Conservation (phyloP, 2,329 filamentous ascomycete species). For the Capronia coronata region DNA sequence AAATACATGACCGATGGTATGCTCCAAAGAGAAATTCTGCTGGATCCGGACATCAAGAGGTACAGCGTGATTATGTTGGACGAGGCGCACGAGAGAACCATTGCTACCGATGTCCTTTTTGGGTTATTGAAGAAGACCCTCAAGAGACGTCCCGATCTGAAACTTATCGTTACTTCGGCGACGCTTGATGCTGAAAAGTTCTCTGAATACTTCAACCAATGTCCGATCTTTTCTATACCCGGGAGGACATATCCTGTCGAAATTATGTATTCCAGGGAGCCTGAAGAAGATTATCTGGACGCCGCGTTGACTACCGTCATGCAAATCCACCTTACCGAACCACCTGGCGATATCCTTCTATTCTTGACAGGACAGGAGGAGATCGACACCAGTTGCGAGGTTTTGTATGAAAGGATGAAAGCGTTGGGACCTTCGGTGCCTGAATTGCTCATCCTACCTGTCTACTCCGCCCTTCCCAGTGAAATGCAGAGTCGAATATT, state of each 20-base stretch:
- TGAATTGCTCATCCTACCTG: constrained; percentile 83
- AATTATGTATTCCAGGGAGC: constrained; percentile 88
- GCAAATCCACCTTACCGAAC: constrained; percentile 94
- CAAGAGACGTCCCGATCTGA: constrained; percentile 76
- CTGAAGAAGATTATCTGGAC: constrained; percentile 92
- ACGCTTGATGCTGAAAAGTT: constrained; percentile 98
- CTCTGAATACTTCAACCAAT: constrained; percentile 89
- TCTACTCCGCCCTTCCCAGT: constrained; percentile 89
- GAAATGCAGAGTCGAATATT: constrained; percentile 95
- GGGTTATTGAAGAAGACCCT: constrained; percentile 89
- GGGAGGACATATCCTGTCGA: constrained; percentile 94
- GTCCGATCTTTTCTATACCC: constrained; percentile 93
- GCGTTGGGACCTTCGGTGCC: constrained; percentile 83
- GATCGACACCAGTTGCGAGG: constrained; percentile 91
- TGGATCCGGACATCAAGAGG: constrained; percentile 79
- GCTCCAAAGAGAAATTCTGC: constrained; percentile 87
- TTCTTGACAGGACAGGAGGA: constrained; percentile 98
- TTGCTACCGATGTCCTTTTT: constrained; percentile 91
- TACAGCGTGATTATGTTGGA: constrained; percentile 98
- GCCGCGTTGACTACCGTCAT: constrained; percentile 92
- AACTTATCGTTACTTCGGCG: constrained; percentile 92
- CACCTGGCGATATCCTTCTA: constrained; percentile 85
- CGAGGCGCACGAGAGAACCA: constrained; percentile 94
- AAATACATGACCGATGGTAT: constrained; percentile 99
- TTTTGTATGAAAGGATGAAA: constrained; percentile 93